Evolutionary conservation across 2,329 filamentous ascomycete species (phyloP), one percentile per base, ranked within the genome.

Genomic region (Coniochaeta sp.): DNA sequence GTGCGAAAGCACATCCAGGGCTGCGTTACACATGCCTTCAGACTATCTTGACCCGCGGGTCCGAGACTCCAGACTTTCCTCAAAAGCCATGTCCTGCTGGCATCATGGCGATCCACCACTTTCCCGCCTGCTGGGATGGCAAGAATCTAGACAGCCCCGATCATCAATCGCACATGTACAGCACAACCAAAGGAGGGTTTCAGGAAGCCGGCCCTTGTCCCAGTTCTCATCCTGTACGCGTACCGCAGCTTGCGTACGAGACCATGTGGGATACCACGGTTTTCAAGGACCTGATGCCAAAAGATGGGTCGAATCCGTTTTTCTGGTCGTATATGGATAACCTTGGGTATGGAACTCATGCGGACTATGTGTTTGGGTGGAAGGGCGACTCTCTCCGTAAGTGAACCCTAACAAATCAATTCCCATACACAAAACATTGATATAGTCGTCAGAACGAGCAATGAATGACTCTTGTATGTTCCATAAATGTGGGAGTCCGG

Each of bases 121-220:
- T 60, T 10, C 36, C 58, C 67, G 57, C 67, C 63, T 88, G 85
- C 74, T 88, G 85, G 85, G 78, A 88, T 61, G 85, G 85, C 34
- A 72, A 74, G 50, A 79, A 85, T 62, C 65, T 83, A 22, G 83
- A 87, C 67, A 77, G 77, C 5, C 55, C 73, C 1, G 75, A 85
- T 69, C 82, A 86, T 70, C 68, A 72, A 38, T 65, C 65, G 40
- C 72, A 74, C 63, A 73, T 75, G 58, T 72, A 75, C 56, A 77
- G 73, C 66, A 72, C 73, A 63, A 72, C 60, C 71, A 68, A 64
- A 65, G 68, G 65, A 4, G 67, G 59, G 16, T 70, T 69, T 62
- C 58, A 55, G 10, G 47, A 64, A 1, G 67, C 72, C 6, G 73
- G 69, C 4, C 65, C 72, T 28, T 76, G 74, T 62, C 74, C 74